Percentiles rank a stretch among this genome's conserved stretches.
Conservation (phyloP, 371 early-diverging fungal genomes). For the Homolaphlyctis polyrhiza region DNA sequence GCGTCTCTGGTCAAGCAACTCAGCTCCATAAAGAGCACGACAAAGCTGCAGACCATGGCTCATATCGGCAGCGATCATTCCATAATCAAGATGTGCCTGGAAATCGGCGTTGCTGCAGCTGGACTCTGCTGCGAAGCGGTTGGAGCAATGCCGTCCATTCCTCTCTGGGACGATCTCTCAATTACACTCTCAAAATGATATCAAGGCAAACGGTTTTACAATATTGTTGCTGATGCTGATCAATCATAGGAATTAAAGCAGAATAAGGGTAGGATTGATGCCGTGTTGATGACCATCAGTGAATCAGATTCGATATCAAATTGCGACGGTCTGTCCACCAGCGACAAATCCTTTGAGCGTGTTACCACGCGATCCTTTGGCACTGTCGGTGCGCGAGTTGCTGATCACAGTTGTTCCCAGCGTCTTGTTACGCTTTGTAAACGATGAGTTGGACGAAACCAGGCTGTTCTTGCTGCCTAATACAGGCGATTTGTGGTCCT, state of each 20-base stretch:
- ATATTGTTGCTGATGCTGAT: too few species aligned
- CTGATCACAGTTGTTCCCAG: neutral
- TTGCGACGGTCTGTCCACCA: slow-evolving; percentile 3
- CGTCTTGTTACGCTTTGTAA: neutral
- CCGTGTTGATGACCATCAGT: too few species aligned
- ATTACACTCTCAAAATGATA: too few species aligned
- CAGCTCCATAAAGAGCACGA: neutral
- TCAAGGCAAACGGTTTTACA: too few species aligned
- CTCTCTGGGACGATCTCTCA: too few species aligned
- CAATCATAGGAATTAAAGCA: too few species aligned
- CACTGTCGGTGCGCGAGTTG: too few species aligned
- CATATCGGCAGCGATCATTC: neutral
- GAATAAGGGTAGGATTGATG: too few species aligned
- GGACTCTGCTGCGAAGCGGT: slow-evolving; percentile 7
- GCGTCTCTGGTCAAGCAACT: slow-evolving; percentile 40
- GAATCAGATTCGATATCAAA: too few species aligned
- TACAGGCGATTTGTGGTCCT: too few species aligned
- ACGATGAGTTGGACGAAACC: neutral
- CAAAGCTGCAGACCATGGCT: neutral
- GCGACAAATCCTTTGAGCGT: slow-evolving; percentile 11
- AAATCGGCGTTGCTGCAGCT: neutral
- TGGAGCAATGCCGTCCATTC: slow-evolving; percentile 8
- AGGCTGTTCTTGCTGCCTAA: neutral
- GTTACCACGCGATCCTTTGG: too few species aligned
- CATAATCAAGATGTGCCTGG: neutral